Evolutionary conservation across 2,329 filamentous ascomycete genomes (phyloP).

Genomic region (Scedosporium aurantiacum): DNA sequence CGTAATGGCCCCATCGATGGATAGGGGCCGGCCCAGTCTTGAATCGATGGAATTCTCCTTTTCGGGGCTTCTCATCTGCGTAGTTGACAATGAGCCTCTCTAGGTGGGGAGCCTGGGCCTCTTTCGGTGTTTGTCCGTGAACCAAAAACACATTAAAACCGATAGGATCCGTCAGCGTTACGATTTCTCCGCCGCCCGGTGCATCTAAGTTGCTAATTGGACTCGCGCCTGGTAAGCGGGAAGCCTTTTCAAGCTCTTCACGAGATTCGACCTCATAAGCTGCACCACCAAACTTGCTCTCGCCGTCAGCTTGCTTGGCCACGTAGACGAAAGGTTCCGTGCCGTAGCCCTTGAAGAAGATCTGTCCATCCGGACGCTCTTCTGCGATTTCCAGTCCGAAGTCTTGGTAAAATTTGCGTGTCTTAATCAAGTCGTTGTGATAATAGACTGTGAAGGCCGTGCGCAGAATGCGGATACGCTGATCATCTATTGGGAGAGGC

Average conservation of each 20-base stretch:
- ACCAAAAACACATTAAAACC: constrained; percentile 7
- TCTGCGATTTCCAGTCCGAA: constrained; percentile 10
- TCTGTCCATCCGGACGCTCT: constrained; percentile 3
- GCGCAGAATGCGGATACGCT: constrained; percentile 8
- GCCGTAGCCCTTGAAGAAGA: constrained; percentile 10
- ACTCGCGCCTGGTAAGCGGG: constrained; percentile 3
- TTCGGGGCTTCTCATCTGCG: neutral
- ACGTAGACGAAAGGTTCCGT: constrained; percentile 9
- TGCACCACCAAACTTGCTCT: constrained; percentile 8
- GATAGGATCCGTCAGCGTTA: constrained; percentile 8
- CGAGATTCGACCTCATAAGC: constrained; percentile 9
- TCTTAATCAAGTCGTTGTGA: constrained; percentile 9
- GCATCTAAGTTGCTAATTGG: constrained; percentile 7
- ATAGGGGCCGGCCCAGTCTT: constrained; percentile 2
- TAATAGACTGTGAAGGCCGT: constrained; percentile 11
- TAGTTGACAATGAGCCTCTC: constrained; percentile 3
- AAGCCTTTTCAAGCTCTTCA: constrained; percentile 8
- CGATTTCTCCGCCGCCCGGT: constrained; percentile 8
- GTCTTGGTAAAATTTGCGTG: constrained; percentile 8
- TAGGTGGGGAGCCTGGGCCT: neutral
- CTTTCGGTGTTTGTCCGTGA: constrained; percentile 4
- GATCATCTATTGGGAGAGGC: constrained; percentile 4
- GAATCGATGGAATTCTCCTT: constrained; percentile 6
- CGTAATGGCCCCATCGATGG: constrained; percentile 8
- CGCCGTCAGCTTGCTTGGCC: constrained; percentile 2